These are phyloP conservation scores for Dryadomyces quercivorus DNA, from an alignment of 2,329 filamentous ascomycete genomes.

Conservation along the genomic window DNA sequence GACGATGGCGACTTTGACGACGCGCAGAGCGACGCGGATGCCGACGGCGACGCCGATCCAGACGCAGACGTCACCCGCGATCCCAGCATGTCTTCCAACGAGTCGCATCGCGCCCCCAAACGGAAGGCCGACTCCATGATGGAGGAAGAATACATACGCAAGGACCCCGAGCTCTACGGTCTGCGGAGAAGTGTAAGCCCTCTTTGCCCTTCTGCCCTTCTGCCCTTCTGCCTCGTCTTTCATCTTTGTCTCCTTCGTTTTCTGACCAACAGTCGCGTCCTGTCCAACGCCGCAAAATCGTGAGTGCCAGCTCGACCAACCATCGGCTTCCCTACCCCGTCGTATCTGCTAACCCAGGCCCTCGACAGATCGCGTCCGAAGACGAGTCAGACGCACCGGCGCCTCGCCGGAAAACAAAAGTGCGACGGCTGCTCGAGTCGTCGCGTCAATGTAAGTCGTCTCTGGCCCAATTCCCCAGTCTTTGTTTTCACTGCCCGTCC, in stretches of 20 bases:
- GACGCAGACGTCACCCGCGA: slow-evolving; percentile 28
- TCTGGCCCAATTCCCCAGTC: background rate
- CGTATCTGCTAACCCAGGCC: slow-evolving; percentile 21
- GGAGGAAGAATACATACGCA: slow-evolving; percentile 74
- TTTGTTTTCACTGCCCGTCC: background rate
- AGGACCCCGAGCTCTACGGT: slow-evolving; percentile 91
- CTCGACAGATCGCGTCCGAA: slow-evolving; percentile 19
- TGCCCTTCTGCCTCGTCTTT: slow-evolving; percentile 2
- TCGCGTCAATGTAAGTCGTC: slow-evolving; percentile 10
- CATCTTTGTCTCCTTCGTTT: too few relatives aligned
- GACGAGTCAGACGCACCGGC: slow-evolving; percentile 35
- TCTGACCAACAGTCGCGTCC: slow-evolving; percentile 34
- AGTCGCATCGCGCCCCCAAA: slow-evolving; percentile 58
- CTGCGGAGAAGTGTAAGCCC: slow-evolving; percentile 70
- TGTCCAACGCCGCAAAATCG: slow-evolving; percentile 44
- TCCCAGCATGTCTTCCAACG: slow-evolving; percentile 56
- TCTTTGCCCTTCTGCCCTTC: slow-evolving; percentile 21
- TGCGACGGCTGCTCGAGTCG: slow-evolving; percentile 42
- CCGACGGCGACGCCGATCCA: slow-evolving; percentile 36
- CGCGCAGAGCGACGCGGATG: slow-evolving; percentile 18
- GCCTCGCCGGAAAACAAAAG: slow-evolving; percentile 49
- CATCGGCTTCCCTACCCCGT: background rate
- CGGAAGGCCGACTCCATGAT: slow-evolving; percentile 51
- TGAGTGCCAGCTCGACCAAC: slow-evolving; percentile 22
- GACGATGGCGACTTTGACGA: slow-evolving; percentile 64